These are phyloP conservation scores for Phaeophleospora eucalypticola DNA, from an alignment of 2,329 filamentous ascomycete genomes.

Conservation along the genomic window DNA sequence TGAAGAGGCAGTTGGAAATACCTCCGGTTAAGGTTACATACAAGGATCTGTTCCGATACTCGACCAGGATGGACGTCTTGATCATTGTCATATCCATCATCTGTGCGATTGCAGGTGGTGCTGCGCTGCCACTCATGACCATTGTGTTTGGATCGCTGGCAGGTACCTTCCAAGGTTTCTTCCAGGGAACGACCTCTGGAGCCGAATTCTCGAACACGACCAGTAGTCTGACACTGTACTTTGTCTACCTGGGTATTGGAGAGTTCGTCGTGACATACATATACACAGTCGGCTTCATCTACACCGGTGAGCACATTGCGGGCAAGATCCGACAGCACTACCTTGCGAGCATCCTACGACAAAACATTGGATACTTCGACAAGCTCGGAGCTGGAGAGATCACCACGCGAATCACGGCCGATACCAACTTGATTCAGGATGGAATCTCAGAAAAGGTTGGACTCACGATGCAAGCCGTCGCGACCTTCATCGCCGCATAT, in stretches of 20 bases:
- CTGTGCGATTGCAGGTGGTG: slow-evolving; percentile 34
- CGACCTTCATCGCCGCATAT: slow-evolving; percentile 84
- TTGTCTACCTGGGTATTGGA: slow-evolving; percentile 77
- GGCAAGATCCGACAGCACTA: slow-evolving; percentile 66
- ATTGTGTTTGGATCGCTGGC: slow-evolving; percentile 73
- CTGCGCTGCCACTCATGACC: slow-evolving; percentile 37
- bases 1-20: slow-evolving; percentile 39
- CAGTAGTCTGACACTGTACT: slow-evolving; percentile 67
- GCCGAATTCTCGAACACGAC: slow-evolving; percentile 59
- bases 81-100: slow-evolving; percentile 40
- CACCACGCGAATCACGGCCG: slow-evolving; percentile 87
- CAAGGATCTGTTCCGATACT: slow-evolving; percentile 42
- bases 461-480: slow-evolving; percentile 68
- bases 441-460: slow-evolving; percentile 88
- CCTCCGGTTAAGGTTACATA: slow-evolving; percentile 43
- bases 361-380: slow-evolving; percentile 92
- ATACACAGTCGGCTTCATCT: slow-evolving; percentile 84
- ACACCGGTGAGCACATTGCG: slow-evolving; percentile 46
- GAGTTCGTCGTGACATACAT: slow-evolving; percentile 77
- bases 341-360: slow-evolving; percentile 74
- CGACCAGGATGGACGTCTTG: slow-evolving; percentile 37
- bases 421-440: slow-evolving; percentile 90
- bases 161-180: slow-evolving; percentile 64
- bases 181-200: slow-evolving; percentile 43
- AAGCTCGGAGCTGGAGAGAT: slow-evolving; percentile 90